Conservation (phyloP, 768 basidiomycete species). For the Amanita polypyramis region DNA sequence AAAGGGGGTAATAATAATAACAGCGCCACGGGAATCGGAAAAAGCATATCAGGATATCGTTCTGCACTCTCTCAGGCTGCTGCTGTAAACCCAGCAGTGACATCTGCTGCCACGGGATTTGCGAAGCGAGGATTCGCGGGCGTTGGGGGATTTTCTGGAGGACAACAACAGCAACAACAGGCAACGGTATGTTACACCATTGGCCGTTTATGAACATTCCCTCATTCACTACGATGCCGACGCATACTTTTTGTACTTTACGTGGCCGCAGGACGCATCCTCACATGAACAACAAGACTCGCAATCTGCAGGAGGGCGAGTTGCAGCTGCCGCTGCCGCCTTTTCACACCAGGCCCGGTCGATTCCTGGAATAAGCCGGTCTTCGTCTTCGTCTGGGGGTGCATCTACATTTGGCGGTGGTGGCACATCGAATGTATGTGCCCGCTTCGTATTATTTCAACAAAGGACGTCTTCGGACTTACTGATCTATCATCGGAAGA, state of each 20-base stretch:
- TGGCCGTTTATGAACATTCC: not conserved
- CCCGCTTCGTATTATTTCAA: not conserved
- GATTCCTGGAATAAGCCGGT: not conserved
- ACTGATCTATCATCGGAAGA: conserved; percentile 22
- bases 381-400: not conserved
- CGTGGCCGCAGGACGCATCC: not conserved
- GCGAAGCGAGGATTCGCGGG: conserved; percentile 1
- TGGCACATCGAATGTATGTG: not conserved
- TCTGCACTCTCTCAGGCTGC: conserved; percentile 19
- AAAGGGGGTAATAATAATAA: conserved; percentile 7
- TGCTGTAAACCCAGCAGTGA: conserved; percentile 30
- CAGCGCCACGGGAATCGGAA: not conserved
- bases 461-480: not conserved
- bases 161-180: no score
- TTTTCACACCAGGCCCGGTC: conserved; percentile 16
- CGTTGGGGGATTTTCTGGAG: conserved; percentile 5
- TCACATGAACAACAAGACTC: not conserved
- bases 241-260: not conserved
- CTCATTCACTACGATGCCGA: no score
- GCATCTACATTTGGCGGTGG: not conserved
- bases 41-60: conserved; percentile 19
- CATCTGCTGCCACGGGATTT: not conserved
- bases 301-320: conserved; percentile 1
- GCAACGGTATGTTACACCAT: no score
- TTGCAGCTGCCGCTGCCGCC: conserved; percentile 3